These are phyloP conservation scores for Trametes hirsuta DNA, from an alignment of 1,284 basidiomycete genomes.

Conservation along the genomic window DNA sequence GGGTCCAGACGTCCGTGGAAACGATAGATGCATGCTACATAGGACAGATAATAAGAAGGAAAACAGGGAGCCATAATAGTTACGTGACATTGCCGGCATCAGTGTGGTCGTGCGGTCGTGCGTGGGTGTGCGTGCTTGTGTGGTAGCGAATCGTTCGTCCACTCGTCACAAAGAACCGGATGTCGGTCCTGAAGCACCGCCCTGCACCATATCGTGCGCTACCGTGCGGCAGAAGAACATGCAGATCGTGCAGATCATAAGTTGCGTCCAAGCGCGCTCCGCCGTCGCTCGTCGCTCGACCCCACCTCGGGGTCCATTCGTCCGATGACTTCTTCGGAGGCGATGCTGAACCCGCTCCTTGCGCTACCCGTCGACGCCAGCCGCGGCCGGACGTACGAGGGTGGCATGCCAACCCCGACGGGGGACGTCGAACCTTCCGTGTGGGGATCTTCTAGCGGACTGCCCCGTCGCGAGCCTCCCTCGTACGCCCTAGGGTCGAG, in stretches of 20 bases:
- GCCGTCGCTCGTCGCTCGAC: constrained; percentile 25
- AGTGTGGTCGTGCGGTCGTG: background rate
- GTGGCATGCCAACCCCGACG: constrained; percentile 3
- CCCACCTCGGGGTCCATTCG: constrained; percentile 37
- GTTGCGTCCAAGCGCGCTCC: constrained; percentile 11
- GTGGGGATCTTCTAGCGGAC: constrained; percentile 18
- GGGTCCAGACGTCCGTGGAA: constrained; percentile 8
- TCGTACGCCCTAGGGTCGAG: constrained; percentile 12
- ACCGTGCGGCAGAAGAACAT: background rate
- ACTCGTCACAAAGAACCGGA: background rate
- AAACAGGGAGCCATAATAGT: background rate
- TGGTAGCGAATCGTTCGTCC: background rate
- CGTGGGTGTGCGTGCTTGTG: background rate
- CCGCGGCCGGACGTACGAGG: constrained; percentile 30
- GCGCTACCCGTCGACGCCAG: constrained; percentile 35
- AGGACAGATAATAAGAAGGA: constrained; percentile 13
- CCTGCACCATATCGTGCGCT: background rate
- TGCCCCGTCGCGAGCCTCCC: constrained; percentile 11
- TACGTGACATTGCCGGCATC: background rate
- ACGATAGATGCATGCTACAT: constrained; percentile 28
- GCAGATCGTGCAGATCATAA: background rate
- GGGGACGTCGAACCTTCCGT: background rate
- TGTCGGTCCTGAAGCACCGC: too few species aligned
- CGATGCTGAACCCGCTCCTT: constrained; percentile 34
- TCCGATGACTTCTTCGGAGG: constrained; percentile 38